phyloP scores from a whole-genome alignment of 805 yeast genomes.

The Metschnikowia rubicola region DNA sequence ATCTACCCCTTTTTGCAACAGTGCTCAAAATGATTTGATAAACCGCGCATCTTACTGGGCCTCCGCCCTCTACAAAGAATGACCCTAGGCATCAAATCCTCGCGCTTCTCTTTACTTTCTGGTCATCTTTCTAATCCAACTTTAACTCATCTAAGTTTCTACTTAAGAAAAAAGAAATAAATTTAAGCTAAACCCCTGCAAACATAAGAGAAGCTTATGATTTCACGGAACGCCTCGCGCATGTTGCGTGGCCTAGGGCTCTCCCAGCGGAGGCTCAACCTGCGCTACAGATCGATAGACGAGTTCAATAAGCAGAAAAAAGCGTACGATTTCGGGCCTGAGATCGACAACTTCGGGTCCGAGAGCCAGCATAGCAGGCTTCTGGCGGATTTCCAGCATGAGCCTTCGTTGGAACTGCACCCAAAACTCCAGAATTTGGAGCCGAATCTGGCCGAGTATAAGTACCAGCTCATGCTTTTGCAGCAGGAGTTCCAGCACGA shows the following conservation, averaged over 20 bases:
- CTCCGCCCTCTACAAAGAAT: too few species aligned
- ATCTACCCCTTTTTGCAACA: neutral
- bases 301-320: slow-evolving; percentile 37
- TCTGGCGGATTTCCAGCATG: slow-evolving; percentile 1
- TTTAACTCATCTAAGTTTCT: too few species aligned
- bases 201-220: neutral
- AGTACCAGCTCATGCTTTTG: slow-evolving; percentile 27
- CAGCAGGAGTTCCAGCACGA: slow-evolving; percentile 25
- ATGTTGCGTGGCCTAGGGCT: neutral
- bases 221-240: neutral
- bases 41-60: too few species aligned
- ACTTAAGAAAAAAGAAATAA: too few species aligned
- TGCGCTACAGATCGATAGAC: slow-evolving; percentile 25
- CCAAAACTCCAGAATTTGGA: slow-evolving; percentile 28
- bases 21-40: too few species aligned
- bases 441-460: slow-evolving; percentile 36
- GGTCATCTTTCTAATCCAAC: too few species aligned
- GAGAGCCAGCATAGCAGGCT: slow-evolving; percentile 6
- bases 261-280: neutral
- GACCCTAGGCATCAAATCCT: too few species aligned
- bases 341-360: slow-evolving; percentile 6
- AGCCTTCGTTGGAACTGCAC: slow-evolving; percentile 5
- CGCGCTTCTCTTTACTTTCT: too few species aligned
- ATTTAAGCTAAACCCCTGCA: neutral
- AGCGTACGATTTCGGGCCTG: slow-evolving; percentile 26